Conservation (phyloP, 2,329 filamentous ascomycete genomes). For the Herpotrichia juniperi region DNA sequence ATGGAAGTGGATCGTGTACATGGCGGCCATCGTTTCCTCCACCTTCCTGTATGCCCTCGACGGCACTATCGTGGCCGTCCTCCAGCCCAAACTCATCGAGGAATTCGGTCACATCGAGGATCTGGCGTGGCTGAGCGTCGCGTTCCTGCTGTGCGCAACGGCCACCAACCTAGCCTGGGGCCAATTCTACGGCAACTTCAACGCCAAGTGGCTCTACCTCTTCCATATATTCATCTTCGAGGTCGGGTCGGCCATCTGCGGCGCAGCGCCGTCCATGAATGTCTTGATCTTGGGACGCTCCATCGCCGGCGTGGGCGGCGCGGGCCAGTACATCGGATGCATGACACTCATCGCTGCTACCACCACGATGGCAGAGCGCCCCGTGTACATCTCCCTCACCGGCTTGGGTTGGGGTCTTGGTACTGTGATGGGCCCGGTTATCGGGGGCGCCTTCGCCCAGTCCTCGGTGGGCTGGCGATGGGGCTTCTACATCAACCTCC, state of each 20-base stretch:
- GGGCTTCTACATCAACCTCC: slow-evolving; percentile 60
- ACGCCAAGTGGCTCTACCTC: slow-evolving; percentile 53
- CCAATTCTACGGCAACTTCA: slow-evolving; percentile 46
- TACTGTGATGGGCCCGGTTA: slow-evolving; percentile 52
- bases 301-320: slow-evolving; percentile 53
- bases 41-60: slow-evolving; percentile 36
- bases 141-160: slow-evolving; percentile 18
- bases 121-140: slow-evolving; percentile 30
- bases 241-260: slow-evolving; percentile 37
- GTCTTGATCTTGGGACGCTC: slow-evolving; percentile 50
- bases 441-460: slow-evolving; percentile 54
- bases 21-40: neutral
- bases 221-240: slow-evolving; percentile 30
- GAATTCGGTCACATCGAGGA: slow-evolving; percentile 20
- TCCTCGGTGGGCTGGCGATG: slow-evolving; percentile 8
- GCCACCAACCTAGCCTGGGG: slow-evolving; percentile 16
- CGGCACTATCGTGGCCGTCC: slow-evolving; percentile 33
- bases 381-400: slow-evolving; percentile 37
- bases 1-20: neutral
- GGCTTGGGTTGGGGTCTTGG: slow-evolving; percentile 51
- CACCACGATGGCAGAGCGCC: slow-evolving; percentile 33
- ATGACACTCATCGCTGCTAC: slow-evolving; percentile 31
- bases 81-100: slow-evolving; percentile 23
- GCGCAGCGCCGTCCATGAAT: slow-evolving; percentile 33
- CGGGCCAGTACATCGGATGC: slow-evolving; percentile 49